Percentiles rank a stretch among this genome's conserved stretches.
phyloP scores from a whole-genome alignment of 495 filamentous ascomycete genomes.

The Trichoderma gamsii region DNA sequence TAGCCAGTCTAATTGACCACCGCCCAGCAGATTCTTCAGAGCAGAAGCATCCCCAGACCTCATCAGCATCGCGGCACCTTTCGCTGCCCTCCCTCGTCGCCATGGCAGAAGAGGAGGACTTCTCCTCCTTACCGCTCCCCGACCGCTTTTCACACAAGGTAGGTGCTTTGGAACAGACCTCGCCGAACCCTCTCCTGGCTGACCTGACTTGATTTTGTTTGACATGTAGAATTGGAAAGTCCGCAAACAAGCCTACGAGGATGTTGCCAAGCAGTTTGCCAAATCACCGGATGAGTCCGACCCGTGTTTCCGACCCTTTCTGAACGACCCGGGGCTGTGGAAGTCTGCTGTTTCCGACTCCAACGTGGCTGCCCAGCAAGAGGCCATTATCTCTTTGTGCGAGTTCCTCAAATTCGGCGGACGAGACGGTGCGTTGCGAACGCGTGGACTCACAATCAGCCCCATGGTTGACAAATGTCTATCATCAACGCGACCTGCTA shows the following conservation, averaged over 20 bases:
- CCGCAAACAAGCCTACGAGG: slow-evolving; percentile 90
- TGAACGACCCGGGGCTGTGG: slow-evolving; percentile 80
- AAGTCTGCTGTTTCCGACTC: slow-evolving; percentile 91
- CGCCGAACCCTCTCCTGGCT: slow-evolving; percentile 21
- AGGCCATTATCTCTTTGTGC: slow-evolving; percentile 80
- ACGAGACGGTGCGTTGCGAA: slow-evolving; percentile 68
- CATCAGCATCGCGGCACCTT: neutral
- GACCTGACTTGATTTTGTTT: neutral
- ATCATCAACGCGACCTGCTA: slow-evolving; percentile 74
- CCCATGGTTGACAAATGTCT: slow-evolving; percentile 90
- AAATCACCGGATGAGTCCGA: slow-evolving; percentile 80
- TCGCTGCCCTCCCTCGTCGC: slow-evolving; percentile 19
- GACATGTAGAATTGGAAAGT: slow-evolving; percentile 82
- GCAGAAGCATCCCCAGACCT: neutral
- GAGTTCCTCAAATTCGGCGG: slow-evolving; percentile 87
- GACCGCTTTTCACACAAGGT: slow-evolving; percentile 89
- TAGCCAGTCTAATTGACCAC: slow-evolving; percentile 4
- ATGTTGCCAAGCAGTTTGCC: slow-evolving; percentile 80
- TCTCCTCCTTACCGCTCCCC: slow-evolving; percentile 68
- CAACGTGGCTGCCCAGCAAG: slow-evolving; percentile 94
- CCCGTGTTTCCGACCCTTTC: slow-evolving; percentile 76
- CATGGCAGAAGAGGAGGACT: slow-evolving; percentile 81
- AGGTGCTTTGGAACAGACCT: slow-evolving; percentile 11
- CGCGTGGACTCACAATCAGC: slow-evolving; percentile 64
- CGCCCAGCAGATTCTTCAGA: slow-evolving; percentile 3